phyloP scores from a whole-genome alignment of 2,329 filamentous ascomycete species.

The Venturia oleaginea region DNA sequence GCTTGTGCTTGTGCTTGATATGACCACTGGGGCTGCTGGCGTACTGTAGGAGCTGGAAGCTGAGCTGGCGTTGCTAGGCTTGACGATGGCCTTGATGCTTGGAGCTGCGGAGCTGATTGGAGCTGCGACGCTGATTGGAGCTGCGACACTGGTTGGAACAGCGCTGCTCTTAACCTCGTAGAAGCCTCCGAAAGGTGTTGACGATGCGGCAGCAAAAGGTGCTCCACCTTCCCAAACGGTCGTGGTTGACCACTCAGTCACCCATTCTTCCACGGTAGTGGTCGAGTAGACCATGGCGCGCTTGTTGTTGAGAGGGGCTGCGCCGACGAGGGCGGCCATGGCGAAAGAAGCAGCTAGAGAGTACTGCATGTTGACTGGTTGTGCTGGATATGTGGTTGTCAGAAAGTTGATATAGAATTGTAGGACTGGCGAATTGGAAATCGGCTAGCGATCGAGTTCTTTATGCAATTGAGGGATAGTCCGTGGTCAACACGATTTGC shows the following conservation, averaged over 20 bases:
- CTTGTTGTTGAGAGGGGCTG: slow-evolving; percentile 12
- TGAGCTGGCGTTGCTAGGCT: background rate
- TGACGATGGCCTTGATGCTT: background rate
- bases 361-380: slow-evolving; percentile 7
- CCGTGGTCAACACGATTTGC: slow-evolving; percentile 5
- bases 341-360: slow-evolving; percentile 1
- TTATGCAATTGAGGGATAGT: background rate
- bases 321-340: slow-evolving; percentile 10
- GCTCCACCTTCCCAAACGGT: slow-evolving; percentile 13
- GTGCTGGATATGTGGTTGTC: background rate
- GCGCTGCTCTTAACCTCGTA: slow-evolving; percentile 5
- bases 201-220: background rate
- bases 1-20: background rate
- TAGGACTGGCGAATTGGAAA: background rate
- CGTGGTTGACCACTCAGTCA: slow-evolving; percentile 14
- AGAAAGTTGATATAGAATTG: background rate
- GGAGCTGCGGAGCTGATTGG: background rate
- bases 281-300: slow-evolving; percentile 11
- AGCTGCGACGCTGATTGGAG: background rate
- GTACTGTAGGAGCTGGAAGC: background rate
- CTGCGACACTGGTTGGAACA: background rate
- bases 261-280: slow-evolving; percentile 10
- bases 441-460: slow-evolving; percentile 5
- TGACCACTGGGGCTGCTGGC: background rate
- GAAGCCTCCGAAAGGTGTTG: slow-evolving; percentile 5